A percentile compares a stretch with the other conserved stretches of the same genome.
phyloP scores from a whole-genome alignment of 169 alveolate genomes.

The Sarcocystis neurona region DNA sequence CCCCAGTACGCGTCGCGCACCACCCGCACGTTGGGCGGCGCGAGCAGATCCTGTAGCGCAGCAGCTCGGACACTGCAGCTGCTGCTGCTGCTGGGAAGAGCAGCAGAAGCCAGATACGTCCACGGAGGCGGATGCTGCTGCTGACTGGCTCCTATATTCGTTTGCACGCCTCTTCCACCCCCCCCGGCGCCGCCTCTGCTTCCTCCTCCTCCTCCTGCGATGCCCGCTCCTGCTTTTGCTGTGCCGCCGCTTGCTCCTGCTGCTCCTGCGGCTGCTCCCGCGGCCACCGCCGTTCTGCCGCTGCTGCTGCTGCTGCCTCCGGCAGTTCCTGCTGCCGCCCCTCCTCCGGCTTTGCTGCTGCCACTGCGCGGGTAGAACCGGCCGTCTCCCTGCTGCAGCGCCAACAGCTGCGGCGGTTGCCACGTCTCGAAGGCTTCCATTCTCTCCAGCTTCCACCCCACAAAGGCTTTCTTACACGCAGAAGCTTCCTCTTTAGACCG shows the following conservation, averaged over 20 bases:
- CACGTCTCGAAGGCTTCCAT: not conserved
- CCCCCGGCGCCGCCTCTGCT: no score
- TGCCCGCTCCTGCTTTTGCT: no score
- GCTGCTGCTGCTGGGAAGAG: not conserved
- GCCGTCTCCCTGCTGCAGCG: slow-evolving; percentile 42
- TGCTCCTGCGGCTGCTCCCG: not conserved
- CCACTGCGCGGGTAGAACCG: not conserved
- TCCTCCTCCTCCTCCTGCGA: no score
- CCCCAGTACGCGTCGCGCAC: not conserved
- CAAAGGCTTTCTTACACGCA: not conserved
- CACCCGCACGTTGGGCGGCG: slow-evolving; percentile 1
- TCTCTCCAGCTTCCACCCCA: slow-evolving; percentile 12
- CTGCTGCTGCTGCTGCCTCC: not conserved
- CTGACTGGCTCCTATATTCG: no score
- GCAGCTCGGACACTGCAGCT: not conserved
- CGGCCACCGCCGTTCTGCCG: not conserved
- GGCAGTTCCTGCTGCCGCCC: not conserved
- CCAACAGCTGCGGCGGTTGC: slow-evolving; percentile 12
- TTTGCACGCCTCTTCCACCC: no score
- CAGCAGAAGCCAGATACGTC: not conserved
- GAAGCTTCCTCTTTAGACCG: slow-evolving; percentile 22
- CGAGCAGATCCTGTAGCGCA: slow-evolving; percentile 4
- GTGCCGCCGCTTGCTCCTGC: no score
- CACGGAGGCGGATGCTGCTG: no score
- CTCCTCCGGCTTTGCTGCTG: not conserved